phyloP scores from a whole-genome alignment of 345 rosid species.

The Rhodamnia argentea region DNA sequence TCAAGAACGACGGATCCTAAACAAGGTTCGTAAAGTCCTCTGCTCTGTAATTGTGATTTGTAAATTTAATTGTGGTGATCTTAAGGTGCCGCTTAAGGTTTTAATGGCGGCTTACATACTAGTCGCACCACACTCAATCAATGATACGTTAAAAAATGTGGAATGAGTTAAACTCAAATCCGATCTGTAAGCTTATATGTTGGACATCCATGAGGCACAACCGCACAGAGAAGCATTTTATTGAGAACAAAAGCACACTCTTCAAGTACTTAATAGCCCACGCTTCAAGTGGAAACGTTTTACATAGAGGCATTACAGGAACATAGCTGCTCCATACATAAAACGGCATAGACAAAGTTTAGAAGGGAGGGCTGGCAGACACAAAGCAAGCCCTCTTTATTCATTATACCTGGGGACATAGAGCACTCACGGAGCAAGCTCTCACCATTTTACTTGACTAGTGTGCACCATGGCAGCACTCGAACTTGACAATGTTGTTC shows the following conservation, averaged over 20 bases:
- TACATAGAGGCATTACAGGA: neutral
- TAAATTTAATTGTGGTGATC: too few species aligned
- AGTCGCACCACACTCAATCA: neutral
- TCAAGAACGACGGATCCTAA: too few species aligned
- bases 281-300: neutral
- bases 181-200: neutral
- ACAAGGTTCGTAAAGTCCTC: too few species aligned
- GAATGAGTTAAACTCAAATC: neutral
- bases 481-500: conserved; percentile 3
- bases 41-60: too few species aligned
- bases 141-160: neutral
- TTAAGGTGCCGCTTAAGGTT: too few species aligned
- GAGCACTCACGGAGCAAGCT: neutral
- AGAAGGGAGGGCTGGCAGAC: neutral
- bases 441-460: neutral
- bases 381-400: neutral
- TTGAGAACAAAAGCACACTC: neutral
- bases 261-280: neutral
- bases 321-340: neutral
- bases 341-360: neutral
- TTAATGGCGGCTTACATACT: neutral
- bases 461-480: conserved; percentile 7
- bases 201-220: neutral
- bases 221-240: neutral
- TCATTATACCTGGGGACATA: neutral